Base-by-base conservation (phyloP, 805 yeast species). In the Spathaspora arborariae region DNA sequence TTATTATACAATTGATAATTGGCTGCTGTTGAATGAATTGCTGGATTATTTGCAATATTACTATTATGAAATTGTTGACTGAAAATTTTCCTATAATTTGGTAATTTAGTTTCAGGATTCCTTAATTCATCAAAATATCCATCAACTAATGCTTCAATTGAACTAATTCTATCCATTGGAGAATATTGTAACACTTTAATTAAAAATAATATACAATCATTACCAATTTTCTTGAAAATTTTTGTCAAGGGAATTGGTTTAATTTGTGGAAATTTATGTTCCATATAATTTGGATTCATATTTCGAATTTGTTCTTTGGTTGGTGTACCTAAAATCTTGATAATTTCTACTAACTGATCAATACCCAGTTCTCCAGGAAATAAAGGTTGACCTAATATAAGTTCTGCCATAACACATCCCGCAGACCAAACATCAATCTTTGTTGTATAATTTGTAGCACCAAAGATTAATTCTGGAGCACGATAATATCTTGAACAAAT, bases 331-430 rank as follows among this genome's bases (percentile, higher is more conserved):
- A 94, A 75, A 20, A 92, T 88, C 68, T 94, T 94, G 64, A 92
- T 92, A 56, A 92, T 92, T 67, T 92, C 99, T 16, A 92, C 98
- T 58, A 92, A 78, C 67, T 94, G 99, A 65, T 94, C 99, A 49
- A 94, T 92, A 34, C 99, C 98, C 50, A 91, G 84, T 64, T 94
- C 98, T 39, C 99, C 99, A 10, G 99, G 99, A 70, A 94, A 94
- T 54, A 94, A 73, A 11, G 99, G 99, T 64, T 90, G 97, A 15
- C 99, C 98, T 47, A 94, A 76, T 52, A 91, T 81, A 58, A 94
- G 73, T 69, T 94, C 99, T 4, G 98, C 98, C 88, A 94, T 90
- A 19, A 94, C 99, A 72, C 99, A 94, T 18, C 96, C 97, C 11
- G 96, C 89, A 11, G 96, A 88, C 99, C 99, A 94, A 41, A 94